phyloP scores from a whole-genome alignment of 768 basidiomycete species.

The Panaeolus papilionaceus region DNA sequence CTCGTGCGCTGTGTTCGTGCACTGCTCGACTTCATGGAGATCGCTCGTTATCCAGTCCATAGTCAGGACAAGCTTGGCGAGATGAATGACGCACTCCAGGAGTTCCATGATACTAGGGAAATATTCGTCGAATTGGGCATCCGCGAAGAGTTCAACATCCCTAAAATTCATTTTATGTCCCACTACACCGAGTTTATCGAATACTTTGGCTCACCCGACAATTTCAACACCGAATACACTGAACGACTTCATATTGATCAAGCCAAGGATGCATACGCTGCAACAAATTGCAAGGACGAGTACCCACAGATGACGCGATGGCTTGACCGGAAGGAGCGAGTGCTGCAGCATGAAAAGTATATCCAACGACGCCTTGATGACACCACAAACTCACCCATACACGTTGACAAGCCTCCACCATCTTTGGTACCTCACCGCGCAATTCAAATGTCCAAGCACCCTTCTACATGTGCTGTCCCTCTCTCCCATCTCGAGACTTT shows the following conservation, averaged over 20 bases:
- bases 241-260: constrained; percentile 35
- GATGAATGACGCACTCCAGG: constrained; percentile 1
- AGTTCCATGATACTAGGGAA: constrained; percentile 14
- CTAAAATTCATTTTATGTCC: constrained; percentile 37
- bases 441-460: not conserved
- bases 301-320: constrained; percentile 46
- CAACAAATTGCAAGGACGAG: constrained; percentile 30
- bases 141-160: constrained; percentile 40
- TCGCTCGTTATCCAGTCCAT: too few relatives aligned
- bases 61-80: constrained; percentile 17
- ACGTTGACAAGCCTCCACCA: not conserved
- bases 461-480: too few relatives aligned
- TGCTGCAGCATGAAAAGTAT: not conserved
- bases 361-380: not conserved
- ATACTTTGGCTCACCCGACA: constrained; percentile 34
- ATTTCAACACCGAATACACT: constrained; percentile 39
- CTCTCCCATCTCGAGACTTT: too few relatives aligned
- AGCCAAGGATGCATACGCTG: constrained; percentile 32
- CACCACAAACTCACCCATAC: constrained; percentile 26
- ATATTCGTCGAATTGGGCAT: constrained; percentile 29
- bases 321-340: constrained; percentile 39
- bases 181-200: constrained; percentile 36
- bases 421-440: not conserved
- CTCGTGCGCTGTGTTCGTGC: constrained; percentile 20
- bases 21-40: constrained; percentile 25